Evolutionary conservation across 1,284 basidiomycete species (phyloP), one percentile per base, ranked within the genome.

Genomic region (Rhodotorula sp.): DNA sequence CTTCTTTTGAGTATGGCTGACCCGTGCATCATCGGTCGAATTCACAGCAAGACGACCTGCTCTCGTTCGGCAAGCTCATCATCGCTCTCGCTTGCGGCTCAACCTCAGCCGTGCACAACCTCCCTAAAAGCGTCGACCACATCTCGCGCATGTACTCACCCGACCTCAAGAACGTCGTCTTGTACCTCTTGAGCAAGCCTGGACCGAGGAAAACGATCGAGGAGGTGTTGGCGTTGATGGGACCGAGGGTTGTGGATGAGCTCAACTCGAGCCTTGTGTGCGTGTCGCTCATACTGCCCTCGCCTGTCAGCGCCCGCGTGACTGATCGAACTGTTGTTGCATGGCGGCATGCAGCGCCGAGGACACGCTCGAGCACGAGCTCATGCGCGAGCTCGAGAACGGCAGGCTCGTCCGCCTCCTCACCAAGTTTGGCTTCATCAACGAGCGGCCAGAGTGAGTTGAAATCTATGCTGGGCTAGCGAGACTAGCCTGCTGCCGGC

Each of bases 381-480:
- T 99, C 59, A 85, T 89, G 81, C 86, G 89, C 62, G 95, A 99
- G 80, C 84, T 99, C n/a, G 96, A 99, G 83, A 98, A 99, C 78
- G 94, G 90, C 1, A 85, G 96, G 47, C 84, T 99, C n/a, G 90
- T 97, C 34, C 86, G 96, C 56, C 82, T 99, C 65, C 82, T 99
- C 72, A 89, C 89, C 82, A 99, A 99, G 82, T 90, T 99, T 77
- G 92, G 92, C 1, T 98, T 98, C 81, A 97, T 99, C 83, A 97
- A 98, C 80, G 96, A 99, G 80, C 86, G 96, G 24, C 95, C 95
- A 17, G 95, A 98, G 91, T 95, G 77, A 72, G 90, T 85, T 1
- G 15, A 61, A 56, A 30, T n/a, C 39, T 27, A 24, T 56, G 59
- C 9, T 55, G 30, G 8, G 11, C 29, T 32, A 19, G 4, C 20